Conservation (phyloP, 345 rosid genomes). For the Atalantia buxifolia region DNA sequence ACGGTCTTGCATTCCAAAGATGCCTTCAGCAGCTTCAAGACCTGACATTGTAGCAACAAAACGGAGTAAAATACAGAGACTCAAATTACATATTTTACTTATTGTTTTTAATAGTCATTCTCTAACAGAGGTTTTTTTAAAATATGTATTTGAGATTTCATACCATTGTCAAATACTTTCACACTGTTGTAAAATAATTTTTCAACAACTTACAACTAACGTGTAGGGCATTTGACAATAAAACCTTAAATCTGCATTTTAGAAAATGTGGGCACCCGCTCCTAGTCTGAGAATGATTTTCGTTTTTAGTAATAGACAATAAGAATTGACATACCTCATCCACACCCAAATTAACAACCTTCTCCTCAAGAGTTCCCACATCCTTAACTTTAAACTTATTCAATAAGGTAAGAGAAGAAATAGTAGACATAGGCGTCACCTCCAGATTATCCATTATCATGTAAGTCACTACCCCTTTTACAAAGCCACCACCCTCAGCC, state of each 20-base stretch:
- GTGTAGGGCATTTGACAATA: no score
- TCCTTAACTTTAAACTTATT: constrained; percentile 11
- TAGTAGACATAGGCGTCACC: constrained; percentile 23
- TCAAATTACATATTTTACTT: background rate
- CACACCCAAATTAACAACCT: constrained; percentile 1
- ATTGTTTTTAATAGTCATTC: no score
- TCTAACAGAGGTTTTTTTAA: no score
- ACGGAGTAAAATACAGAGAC: background rate
- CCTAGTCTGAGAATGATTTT: no score
- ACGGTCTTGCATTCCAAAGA: background rate
- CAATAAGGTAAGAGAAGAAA: background rate
- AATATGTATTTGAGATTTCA: no score
- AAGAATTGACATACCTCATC: background rate
- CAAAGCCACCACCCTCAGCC: constrained; percentile 15
- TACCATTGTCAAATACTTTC: no score
- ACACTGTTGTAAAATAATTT: no score
- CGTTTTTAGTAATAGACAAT: no score
- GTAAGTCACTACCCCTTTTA: constrained; percentile 25
- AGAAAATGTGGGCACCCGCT: no score
- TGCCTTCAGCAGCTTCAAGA: background rate
- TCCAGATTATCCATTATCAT: constrained; percentile 33
- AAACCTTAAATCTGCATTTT: no score
- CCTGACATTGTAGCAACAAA: background rate
- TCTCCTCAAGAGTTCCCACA: background rate
- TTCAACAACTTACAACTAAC: no score